phyloP scores from a whole-genome alignment of 2,329 filamentous ascomycete species.

The Xenosphaeropsis pyriputrescens region DNA sequence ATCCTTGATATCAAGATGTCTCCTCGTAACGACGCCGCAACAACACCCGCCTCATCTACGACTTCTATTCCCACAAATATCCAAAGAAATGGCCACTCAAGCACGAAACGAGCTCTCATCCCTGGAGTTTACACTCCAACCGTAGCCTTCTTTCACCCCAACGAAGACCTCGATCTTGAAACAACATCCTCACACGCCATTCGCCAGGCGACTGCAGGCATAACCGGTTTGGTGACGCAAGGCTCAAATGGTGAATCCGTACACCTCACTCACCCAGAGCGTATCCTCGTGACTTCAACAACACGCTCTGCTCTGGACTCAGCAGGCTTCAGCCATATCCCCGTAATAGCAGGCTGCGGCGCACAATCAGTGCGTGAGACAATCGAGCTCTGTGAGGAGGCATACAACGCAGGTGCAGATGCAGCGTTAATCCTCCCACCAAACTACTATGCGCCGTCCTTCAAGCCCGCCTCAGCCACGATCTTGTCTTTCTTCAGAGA shows the following conservation, averaged over 20 bases:
- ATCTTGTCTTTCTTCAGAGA: conserved; percentile 44
- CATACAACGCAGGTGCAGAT: conserved; percentile 46
- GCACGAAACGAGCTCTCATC: conserved; percentile 19
- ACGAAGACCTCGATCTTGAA: conserved; percentile 51
- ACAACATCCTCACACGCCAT: conserved; percentile 33
- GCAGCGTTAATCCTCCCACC: conserved; percentile 54
- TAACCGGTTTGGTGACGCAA: conserved; percentile 43
- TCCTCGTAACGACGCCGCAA: too few relatives aligned
- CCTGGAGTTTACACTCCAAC: conserved; percentile 59
- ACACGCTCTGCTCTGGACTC: conserved; percentile 45
- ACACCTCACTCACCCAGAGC: conserved; percentile 46
- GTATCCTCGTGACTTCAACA: conserved; percentile 40
- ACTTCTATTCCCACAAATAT: too few relatives aligned
- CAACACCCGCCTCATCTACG: too few relatives aligned
- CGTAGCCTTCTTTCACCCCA: conserved; percentile 55
- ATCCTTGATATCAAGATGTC: too few relatives aligned
- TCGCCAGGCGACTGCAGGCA: conserved; percentile 38
- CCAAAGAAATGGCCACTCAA: too few relatives aligned
- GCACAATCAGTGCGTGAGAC: conserved; percentile 52
- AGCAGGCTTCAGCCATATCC: conserved; percentile 39
- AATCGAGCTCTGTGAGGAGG: conserved; percentile 47
- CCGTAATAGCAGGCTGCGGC: conserved; percentile 52
- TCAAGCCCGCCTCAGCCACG: conserved; percentile 36
- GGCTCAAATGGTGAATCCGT: conserved; percentile 48
- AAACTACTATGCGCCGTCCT: conserved; percentile 47